Evolutionary conservation across 169 alveolate genomes (phyloP), one percentile per base, ranked within the genome.

Genomic region (Cystoisospora suis): DNA sequence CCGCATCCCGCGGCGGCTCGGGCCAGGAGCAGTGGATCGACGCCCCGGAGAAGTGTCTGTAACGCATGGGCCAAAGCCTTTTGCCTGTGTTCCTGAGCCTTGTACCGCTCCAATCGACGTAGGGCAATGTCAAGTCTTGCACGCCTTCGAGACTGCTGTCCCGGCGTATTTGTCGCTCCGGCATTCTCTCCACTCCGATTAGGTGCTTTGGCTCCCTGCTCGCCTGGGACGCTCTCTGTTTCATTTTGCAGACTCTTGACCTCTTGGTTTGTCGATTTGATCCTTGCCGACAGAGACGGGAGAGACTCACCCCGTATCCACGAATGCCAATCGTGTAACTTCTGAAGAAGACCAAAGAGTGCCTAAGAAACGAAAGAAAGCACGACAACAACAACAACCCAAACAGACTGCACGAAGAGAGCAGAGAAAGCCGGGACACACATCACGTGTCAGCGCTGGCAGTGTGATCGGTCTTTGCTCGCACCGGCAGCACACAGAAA

Each of bases 1-100:
- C 85, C 91, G 53, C 91, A 86, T 29, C 81, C 38, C 40, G 53
- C 86, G 27, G 91, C 91, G 46, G 91, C 91, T n/a, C 86, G 91
- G 47, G 91, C 79, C 81, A 86, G 91, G 75, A 86, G 86, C 72
- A 86, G 36, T 42, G 75, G 91, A 34, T 86, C 91, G 75, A 86
- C 86, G 38, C 58, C 20, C 17, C 53, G 86, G 46, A 86, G 91
- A 2, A 80, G 42, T 27, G 44, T 27, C 44, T 65, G 46, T 9
- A 70, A 53, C 29, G 91, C 91, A 27, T 86, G 86, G 45, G 46
- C 86, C 81, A 86, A 58, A 34, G 34, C 45, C 81, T 86, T 47
- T 34, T 86, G 90, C 81, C 79, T 75, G 61, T 65, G 89, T 45
- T 83, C 72, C 58, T 49, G 89, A 59, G 42, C 58, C 53, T 80